Evolutionary conservation across 257 asterid genomes (phyloP).

Genomic region (Nicotiana benthamiana): DNA sequence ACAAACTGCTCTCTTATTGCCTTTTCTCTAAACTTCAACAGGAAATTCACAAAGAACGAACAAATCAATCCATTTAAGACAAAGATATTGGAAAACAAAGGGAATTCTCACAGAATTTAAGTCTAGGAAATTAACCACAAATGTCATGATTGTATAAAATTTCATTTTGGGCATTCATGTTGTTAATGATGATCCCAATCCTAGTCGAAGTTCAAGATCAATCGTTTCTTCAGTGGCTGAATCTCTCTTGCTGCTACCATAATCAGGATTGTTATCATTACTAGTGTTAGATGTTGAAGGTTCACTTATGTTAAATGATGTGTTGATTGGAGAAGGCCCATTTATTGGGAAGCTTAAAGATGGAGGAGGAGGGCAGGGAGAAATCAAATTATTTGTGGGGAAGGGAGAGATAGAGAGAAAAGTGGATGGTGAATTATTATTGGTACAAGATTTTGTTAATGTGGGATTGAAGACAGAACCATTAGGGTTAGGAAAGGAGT

Average conservation of each 20-base stretch:
- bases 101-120: neutral
- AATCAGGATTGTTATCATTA: neutral
- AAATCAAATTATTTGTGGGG: conserved; percentile 9
- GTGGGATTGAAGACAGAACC: conserved; percentile 15
- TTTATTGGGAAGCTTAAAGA: neutral
- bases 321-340: conserved; percentile 13
- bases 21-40: neutral
- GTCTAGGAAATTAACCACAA: neutral
- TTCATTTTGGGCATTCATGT: neutral
- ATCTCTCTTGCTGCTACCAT: neutral
- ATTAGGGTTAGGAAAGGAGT: conserved; percentile 48
- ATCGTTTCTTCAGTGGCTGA: conserved; percentile 23
- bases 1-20: neutral
- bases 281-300: conserved; percentile 19
- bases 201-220: conserved; percentile 49
- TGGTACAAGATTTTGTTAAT: conserved; percentile 7
- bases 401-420: conserved; percentile 15
- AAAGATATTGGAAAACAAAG: neutral
- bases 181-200: conserved; percentile 20
- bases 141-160: neutral
- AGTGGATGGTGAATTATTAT: conserved; percentile 12
- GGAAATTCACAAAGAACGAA: neutral
- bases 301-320: conserved; percentile 26
- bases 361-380: conserved; percentile 13
- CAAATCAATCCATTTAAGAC: neutral